A percentile compares a stretch with the other conserved stretches of the same genome.
Conservation (phyloP, 1,139 yeast species). For the Sugiyamaella neomexicana region DNA sequence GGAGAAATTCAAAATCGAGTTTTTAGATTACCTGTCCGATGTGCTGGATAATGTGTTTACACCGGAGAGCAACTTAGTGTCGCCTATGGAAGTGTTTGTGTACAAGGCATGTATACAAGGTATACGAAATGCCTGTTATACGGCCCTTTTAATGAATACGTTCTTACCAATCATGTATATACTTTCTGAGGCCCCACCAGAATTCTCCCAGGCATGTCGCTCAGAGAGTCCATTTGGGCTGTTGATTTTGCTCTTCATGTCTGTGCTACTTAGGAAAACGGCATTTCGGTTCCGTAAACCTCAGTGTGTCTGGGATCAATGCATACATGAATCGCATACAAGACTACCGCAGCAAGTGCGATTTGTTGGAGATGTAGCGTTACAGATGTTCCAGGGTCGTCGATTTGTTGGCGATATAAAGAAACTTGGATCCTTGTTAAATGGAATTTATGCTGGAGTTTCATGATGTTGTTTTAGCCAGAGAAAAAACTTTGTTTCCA, state of each 20-base stretch:
- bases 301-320: conserved; percentile 13
- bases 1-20: conserved; percentile 3
- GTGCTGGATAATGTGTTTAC: neutral
- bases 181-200: conserved; percentile 9
- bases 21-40: conserved; percentile 14
- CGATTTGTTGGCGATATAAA: conserved; percentile 10
- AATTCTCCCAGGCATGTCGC: conserved; percentile 8
- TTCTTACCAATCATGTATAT: conserved; percentile 14
- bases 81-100: neutral
- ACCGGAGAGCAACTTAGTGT: neutral
- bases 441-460: neutral
- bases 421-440: neutral
- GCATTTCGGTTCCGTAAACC: conserved; percentile 7
- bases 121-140: neutral
- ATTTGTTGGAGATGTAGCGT: conserved; percentile 10
- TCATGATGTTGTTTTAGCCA: neutral
- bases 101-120: conserved; percentile 6
- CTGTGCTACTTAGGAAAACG: conserved; percentile 9
- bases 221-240: conserved; percentile 17
- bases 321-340: conserved; percentile 10
- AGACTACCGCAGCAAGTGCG: conserved; percentile 5
- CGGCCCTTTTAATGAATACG: conserved; percentile 1
- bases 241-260: conserved; percentile 13
- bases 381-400: conserved; percentile 4
- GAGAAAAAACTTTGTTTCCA: neutral